A percentile compares a stretch with the other conserved stretches of the same genome.
These are phyloP conservation scores for Carex pumila DNA, from an alignment of 176 grass and related monocot species.

Conservation along the genomic window DNA sequence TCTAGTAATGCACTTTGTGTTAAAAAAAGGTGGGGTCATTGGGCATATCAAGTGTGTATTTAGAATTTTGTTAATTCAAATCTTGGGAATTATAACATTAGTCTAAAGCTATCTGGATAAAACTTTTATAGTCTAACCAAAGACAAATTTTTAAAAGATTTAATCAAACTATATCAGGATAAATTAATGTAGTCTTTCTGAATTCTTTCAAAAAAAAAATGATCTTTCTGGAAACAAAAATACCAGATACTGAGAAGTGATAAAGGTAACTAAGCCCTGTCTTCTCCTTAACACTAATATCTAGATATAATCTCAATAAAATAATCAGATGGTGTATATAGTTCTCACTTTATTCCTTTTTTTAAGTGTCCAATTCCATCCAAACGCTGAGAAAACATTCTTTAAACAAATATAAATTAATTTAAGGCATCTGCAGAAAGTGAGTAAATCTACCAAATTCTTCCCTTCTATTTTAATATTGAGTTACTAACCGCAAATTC, in stretches of 20 bases:
- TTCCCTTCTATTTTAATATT: background rate
- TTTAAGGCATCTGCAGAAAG: background rate
- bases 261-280: background rate
- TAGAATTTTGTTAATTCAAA: constrained; percentile 1
- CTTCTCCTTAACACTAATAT: background rate
- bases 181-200: too few relatives aligned
- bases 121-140: background rate
- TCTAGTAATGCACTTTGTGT: too few relatives aligned
- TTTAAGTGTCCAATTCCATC: background rate
- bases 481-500: background rate
- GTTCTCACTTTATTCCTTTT: constrained; percentile 19
- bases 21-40: background rate
- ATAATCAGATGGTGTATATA: constrained; percentile 10
- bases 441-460: background rate
- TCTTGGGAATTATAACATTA: background rate
- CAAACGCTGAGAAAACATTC: background rate
- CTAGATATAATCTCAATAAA: background rate
- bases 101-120: background rate
- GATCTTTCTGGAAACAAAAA: too few relatives aligned
- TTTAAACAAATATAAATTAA: constrained; percentile 2
- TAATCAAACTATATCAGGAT: too few relatives aligned
- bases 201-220: too few relatives aligned
- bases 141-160: background rate
- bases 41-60: background rate
- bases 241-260: too few relatives aligned